Conservation (phyloP, 2,329 filamentous ascomycete genomes). For the Fusarium armeniacum region DNA sequence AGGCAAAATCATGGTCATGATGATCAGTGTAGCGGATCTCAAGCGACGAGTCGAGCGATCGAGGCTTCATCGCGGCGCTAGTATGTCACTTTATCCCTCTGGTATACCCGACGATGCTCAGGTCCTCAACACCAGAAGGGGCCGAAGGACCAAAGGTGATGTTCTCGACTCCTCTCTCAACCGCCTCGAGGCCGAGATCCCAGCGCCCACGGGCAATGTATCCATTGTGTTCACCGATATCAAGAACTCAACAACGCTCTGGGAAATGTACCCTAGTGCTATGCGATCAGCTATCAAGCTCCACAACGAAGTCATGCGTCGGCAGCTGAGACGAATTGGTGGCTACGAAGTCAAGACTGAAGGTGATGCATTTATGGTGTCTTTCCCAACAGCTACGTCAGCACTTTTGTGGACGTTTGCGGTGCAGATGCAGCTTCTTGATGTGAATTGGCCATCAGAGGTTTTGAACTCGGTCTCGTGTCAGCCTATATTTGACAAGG, state of each 20-base stretch:
- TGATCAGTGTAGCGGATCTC: constrained; percentile 91
- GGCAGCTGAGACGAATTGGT: constrained; percentile 91
- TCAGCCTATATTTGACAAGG: constrained; percentile 84
- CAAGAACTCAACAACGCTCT: constrained; percentile 95
- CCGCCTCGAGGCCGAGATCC: constrained; percentile 89
- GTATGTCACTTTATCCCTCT: constrained; percentile 86
- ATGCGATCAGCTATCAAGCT: constrained; percentile 98
- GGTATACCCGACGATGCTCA: constrained; percentile 78
- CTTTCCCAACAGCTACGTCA: constrained; percentile 95
- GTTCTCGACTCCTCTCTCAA: constrained; percentile 89
- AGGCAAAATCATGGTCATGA: constrained; percentile 99
- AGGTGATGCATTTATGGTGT: constrained; percentile 99
- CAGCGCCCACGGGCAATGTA: constrained; percentile 89
- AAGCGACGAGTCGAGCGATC: constrained; percentile 85
- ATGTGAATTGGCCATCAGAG: constrained; percentile 93
- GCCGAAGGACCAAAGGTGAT: constrained; percentile 72
- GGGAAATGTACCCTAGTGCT: constrained; percentile 94
- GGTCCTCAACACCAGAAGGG: constrained; percentile 73
- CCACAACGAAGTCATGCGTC: constrained; percentile 96
- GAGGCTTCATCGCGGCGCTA: constrained; percentile 80
- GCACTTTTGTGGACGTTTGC: constrained; percentile 97
- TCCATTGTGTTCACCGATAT: constrained; percentile 98
- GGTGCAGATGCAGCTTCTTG: constrained; percentile 87
- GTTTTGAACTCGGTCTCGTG: constrained; percentile 89
- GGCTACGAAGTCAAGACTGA: constrained; percentile 99